Conservation (phyloP, 495 filamentous ascomycete species). For the Penicillium dipodomyicola region DNA sequence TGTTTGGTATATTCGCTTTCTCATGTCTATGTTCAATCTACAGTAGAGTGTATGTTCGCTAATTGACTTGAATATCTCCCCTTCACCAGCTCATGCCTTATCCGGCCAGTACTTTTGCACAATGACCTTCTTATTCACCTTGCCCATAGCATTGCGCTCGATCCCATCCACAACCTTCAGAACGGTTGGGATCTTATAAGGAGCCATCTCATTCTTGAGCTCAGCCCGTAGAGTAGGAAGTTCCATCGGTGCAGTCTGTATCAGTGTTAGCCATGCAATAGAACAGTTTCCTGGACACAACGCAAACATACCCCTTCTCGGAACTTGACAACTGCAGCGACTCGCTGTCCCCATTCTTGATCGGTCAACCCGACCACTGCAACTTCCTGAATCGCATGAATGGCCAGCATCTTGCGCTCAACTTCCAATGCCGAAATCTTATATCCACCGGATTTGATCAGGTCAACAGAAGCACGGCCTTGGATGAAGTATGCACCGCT, state of each 20-base stretch:
- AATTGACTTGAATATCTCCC: neutral
- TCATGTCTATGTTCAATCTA: neutral
- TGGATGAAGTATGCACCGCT: slow-evolving; percentile 45
- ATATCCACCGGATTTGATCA: slow-evolving; percentile 49
- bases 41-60: slow-evolving; percentile 1
- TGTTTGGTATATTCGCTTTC: neutral
- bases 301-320: slow-evolving; percentile 37
- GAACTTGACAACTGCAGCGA: slow-evolving; percentile 43
- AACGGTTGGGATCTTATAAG: slow-evolving; percentile 49
- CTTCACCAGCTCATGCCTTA: slow-evolving; percentile 8
- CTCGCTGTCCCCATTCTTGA: slow-evolving; percentile 47
- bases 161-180: slow-evolving; percentile 45
- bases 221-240: slow-evolving; percentile 33
- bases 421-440: slow-evolving; percentile 48
- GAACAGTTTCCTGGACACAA: neutral
- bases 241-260: slow-evolving; percentile 35
- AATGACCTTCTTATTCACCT: slow-evolving; percentile 48
- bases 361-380: slow-evolving; percentile 44
- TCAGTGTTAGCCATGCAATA: slow-evolving; percentile 15
- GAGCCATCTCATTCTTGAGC: slow-evolving; percentile 44
- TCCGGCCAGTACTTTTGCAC: slow-evolving; percentile 47
- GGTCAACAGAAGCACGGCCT: slow-evolving; percentile 45
- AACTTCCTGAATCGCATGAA: slow-evolving; percentile 40
- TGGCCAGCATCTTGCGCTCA: slow-evolving; percentile 42
- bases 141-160: slow-evolving; percentile 51